Base-by-base conservation (phyloP, 352 stramenopile genomes). In the Blastocystis sp. region DNA sequence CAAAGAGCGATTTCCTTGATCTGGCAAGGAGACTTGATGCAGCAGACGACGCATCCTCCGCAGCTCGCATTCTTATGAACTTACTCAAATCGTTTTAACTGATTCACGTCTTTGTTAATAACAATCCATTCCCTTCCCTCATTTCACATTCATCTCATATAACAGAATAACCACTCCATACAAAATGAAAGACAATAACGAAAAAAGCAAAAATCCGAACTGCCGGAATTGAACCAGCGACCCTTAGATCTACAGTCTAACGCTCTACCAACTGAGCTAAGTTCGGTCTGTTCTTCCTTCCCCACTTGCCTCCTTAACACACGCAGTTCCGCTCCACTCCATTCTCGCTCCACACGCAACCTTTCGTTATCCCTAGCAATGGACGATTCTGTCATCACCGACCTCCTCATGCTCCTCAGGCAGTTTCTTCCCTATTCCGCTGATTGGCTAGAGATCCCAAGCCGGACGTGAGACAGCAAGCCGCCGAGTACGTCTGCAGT, bases 401-500 rank as follows among this genome's bases (percentile, higher is more conserved):
- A 79, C 38, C 48, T 79, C 2, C 19, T 79, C 42, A 63, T 43
- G 7, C 43, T 79, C 2, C n/a, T 79, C 21, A 63, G 48, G 69
- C 63, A 62, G 1, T 24, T 3, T 59, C 40, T 21, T 11, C 1
- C 28, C 24, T 79, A 9, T 60, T 62, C 1, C 14, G 14, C 45
- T 60, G 3, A 63, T 17, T 79, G 11, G 48, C 11, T 34, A 79
- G 69, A 65, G 69, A 79, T 79, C 38, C 69, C 28, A 62, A 79
- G 40, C 43, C 69, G 3, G 43, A 79, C 3, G 69, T 79, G 3
- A 40, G 69, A 45, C 69, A 79, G 38, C 24, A 63, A 61, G 69
- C 69, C 7, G 69, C 69, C 11, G 69, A 79, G n/a, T 64, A 64
- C n/a, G n/a, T 79, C 17, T 79, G 69, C 43, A 79, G 69, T 40